Evolutionary conservation across 768 basidiomycete genomes (phyloP).

Genomic region (Mrakia gelida): DNA sequence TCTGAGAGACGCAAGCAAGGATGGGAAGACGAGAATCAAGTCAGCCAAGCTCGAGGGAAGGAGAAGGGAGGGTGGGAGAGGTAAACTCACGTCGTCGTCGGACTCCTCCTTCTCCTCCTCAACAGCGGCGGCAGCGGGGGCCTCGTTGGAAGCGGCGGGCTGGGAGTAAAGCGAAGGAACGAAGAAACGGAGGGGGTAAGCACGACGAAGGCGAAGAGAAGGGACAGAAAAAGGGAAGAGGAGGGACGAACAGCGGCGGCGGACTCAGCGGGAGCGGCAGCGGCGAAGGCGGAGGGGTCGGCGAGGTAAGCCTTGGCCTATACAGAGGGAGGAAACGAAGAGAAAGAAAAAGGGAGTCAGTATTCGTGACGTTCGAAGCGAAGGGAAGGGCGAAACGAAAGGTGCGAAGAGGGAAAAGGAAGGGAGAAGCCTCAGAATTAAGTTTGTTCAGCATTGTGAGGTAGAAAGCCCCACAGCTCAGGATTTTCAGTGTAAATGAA

Average conservation of each 20-base stretch:
- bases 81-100: constrained; percentile 35
- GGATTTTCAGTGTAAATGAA: constrained; percentile 77
- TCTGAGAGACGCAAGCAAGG: neutral
- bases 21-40: neutral
- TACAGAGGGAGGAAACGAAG: constrained; percentile 38
- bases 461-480: constrained; percentile 48
- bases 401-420: constrained; percentile 41
- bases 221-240: constrained; percentile 49
- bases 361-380: constrained; percentile 33
- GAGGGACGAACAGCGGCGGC: constrained; percentile 45
- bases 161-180: constrained; percentile 41
- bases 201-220: neutral
- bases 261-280: constrained; percentile 22
- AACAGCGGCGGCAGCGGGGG: constrained; percentile 39
- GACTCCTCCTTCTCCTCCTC: constrained; percentile 64
- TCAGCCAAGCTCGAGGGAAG: neutral
- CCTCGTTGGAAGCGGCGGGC: constrained; percentile 18
- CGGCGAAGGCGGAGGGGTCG: constrained; percentile 88
- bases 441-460: constrained; percentile 32
- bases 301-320: constrained; percentile 94
- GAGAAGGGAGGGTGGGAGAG: constrained; percentile 35
- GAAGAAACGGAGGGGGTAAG: neutral
- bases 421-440: constrained; percentile 37
- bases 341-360: constrained; percentile 4
- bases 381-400: constrained; percentile 1